Evolutionary conservation across 768 basidiomycete species (phyloP), one percentile per base, ranked within the genome.

Genomic region (Chalciporus piperatus): DNA sequence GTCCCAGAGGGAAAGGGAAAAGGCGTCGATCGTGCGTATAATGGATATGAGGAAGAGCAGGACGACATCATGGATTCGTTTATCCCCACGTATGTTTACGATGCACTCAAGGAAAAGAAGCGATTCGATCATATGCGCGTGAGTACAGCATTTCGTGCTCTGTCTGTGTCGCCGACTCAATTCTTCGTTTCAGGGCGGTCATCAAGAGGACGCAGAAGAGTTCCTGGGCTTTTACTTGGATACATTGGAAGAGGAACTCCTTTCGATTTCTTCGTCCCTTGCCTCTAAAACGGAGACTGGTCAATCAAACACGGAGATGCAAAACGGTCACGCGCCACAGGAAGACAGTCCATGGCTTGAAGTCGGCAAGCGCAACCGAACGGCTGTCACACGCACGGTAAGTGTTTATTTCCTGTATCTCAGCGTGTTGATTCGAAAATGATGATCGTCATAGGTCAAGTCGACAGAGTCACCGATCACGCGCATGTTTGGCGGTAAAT

Each of bases 191-290:
- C 16, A 92, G 82, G 84, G 90, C 33, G 94, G 94, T 0, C 90
- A 93, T 52, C 96, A 99, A 72, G 96, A 99, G 67, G 96, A 99
- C 52, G 96, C 95, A 10, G 95, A 99, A 69, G 96, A 99, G 70
- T 98, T 97, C 69, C 76, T 98, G n/a, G 96, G 96, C 3, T 98
- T 97, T 72, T 96, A 92, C 72, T 76, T 98, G 22, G 93, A 98
- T 60, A 90, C 93, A 0, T 74, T 99, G 6, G 92, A 96, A 67
- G 96, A 99, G 66, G 96, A 98, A 72, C 66, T 98, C 11, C 71
- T 91, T 4, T 75, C 77, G 3, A 70, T 96, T n/a, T 69, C 82
- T 7, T 74, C 82, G 6, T 76, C 83, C 0, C 61, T 85, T 14
- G 67, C 71, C 11, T 72, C 78, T 3, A 67, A 75, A 10, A 59